Percentiles rank a stretch among this genome's conserved stretches.
These are phyloP conservation scores for Ophiostoma ips DNA, from an alignment of 2,329 filamentous ascomycete genomes.

Conservation along the genomic window DNA sequence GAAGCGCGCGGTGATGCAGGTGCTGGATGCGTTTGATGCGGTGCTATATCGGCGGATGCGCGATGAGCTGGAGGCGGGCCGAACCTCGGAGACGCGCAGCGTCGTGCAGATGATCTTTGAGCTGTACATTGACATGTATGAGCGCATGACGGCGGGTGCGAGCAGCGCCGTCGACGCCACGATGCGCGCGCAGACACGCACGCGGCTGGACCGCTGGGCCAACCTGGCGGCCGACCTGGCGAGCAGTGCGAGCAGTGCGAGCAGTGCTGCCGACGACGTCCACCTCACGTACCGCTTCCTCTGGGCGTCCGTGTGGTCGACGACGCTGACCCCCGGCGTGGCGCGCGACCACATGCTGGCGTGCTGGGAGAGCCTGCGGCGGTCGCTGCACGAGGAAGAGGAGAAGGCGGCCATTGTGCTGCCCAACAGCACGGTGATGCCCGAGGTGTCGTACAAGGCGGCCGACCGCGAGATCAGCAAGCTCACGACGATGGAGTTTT, in stretches of 20 bases:
- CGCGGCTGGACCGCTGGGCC: conserved; percentile 38
- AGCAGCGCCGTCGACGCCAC: conserved; percentile 37
- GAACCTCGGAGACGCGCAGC: conserved; percentile 23
- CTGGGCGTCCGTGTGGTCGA: conserved; percentile 42
- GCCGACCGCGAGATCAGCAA: conserved; percentile 85
- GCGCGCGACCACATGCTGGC: conserved; percentile 42
- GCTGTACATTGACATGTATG: conserved; percentile 46
- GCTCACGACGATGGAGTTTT: conserved; percentile 92
- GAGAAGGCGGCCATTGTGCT: conserved; percentile 31
- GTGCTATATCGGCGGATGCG: conserved; percentile 28
- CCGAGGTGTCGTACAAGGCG: conserved; percentile 68
- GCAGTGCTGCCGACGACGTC: background rate
- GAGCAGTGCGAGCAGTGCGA: conserved; percentile 20
- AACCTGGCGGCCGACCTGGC: conserved; percentile 31
- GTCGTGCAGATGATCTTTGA: conserved; percentile 47
- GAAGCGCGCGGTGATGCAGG: conserved; percentile 42
- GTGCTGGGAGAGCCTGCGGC: conserved; percentile 44
- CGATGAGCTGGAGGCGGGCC: conserved; percentile 19
- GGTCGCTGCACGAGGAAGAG: conserved; percentile 28
- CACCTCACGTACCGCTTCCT: conserved; percentile 36
- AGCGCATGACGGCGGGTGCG: conserved; percentile 38
- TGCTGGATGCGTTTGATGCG: conserved; percentile 40
- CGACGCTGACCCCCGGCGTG: conserved; percentile 37
- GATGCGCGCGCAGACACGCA: conserved; percentile 34
- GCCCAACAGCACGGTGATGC: conserved; percentile 78